phyloP scores from a whole-genome alignment of 345 rosid species.

The Balakata baccata region DNA sequence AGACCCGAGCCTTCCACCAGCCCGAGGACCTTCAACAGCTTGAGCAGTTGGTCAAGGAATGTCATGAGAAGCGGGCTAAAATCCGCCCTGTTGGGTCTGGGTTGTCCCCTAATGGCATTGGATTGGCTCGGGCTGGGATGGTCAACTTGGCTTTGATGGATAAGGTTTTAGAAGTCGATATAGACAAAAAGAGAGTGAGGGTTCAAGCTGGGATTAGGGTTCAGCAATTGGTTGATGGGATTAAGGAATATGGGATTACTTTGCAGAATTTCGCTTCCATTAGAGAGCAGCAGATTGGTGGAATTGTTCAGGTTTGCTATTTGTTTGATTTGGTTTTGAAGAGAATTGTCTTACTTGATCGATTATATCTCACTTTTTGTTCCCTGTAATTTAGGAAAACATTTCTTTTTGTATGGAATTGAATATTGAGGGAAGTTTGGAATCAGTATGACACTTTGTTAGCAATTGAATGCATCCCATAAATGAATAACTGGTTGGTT shows the following conservation, averaged over 20 bases:
- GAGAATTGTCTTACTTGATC: not conserved
- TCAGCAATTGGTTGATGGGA: conserved; percentile 81
- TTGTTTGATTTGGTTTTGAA: not conserved
- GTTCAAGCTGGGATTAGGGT: conserved; percentile 93
- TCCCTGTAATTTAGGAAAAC: not conserved
- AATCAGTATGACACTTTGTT: not conserved
- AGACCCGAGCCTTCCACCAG: conserved; percentile 78
- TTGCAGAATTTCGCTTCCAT: conserved; percentile 94
- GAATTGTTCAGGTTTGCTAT: conserved; percentile 76
- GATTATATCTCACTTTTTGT: not conserved
- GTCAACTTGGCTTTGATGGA: conserved; percentile 87
- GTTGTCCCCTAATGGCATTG: conserved; percentile 86
- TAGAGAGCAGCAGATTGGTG: conserved; percentile 98
- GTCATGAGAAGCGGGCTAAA: conserved; percentile 50
- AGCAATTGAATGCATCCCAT: not conserved
- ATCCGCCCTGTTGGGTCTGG: conserved; percentile 95
- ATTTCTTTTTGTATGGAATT: not conserved
- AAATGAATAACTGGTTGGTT: not conserved
- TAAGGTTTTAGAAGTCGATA: conserved; percentile 72
- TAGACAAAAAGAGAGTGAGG: conserved; percentile 69
- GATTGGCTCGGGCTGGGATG: conserved; percentile 84
- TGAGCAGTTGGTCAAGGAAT: conserved; percentile 61
- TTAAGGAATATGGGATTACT: conserved; percentile 72
- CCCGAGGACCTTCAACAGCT: conserved; percentile 68
- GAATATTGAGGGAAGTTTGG: not conserved